Base-by-base conservation (phyloP, 148 eudicot species). In the Mesembryanthemum crystallinum region DNA sequence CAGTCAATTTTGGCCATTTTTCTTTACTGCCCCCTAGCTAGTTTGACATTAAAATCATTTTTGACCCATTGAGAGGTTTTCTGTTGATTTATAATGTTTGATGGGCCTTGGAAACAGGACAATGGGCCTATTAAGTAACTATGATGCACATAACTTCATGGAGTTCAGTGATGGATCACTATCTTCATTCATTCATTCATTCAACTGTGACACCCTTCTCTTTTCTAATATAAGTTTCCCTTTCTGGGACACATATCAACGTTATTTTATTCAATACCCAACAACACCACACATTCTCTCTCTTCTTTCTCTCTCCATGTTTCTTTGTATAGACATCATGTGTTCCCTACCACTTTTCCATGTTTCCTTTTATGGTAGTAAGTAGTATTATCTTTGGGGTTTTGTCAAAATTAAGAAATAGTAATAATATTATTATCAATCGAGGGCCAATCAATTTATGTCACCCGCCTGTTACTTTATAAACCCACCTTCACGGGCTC, bases 101-200 rank as follows among this genome's bases (percentile, higher is more conserved):
- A 62, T 62, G 37, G 78, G 64, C 35, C 43, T 55, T 54, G 64
- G 33, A 5, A 2, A 6, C 39, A 43, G 35, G 74, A 61, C 61
- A 55, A 45, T 21, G 55, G 25, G 67, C 47, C 49, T 14, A 69
- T 17, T 47, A 65, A 63, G 43, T 32, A 64, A 64, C 20, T 57
- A 39, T 13, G 21, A 47, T 27, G 9, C 55, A 18, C 13, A 47
- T 58, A 15, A 54, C 13, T 51, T 55, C 73, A 73, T 67, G 73
- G 73, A 59, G 77, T 73, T 79, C 77, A 67, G 82, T 79, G 82
- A 79, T 67, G 67, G 72, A 67, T 79, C 82, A 27, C 51, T 79
- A 66, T 73, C 73, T 54, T 39, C 28, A 33, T 67, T 78, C 57
- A 72, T 71, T 65, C 65, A 64, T 67, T 67, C 71, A 42, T 23